Evolutionary conservation across 768 basidiomycete species (phyloP), one percentile per base, ranked within the genome.

Genomic region (Lactifluus subvellereus): DNA sequence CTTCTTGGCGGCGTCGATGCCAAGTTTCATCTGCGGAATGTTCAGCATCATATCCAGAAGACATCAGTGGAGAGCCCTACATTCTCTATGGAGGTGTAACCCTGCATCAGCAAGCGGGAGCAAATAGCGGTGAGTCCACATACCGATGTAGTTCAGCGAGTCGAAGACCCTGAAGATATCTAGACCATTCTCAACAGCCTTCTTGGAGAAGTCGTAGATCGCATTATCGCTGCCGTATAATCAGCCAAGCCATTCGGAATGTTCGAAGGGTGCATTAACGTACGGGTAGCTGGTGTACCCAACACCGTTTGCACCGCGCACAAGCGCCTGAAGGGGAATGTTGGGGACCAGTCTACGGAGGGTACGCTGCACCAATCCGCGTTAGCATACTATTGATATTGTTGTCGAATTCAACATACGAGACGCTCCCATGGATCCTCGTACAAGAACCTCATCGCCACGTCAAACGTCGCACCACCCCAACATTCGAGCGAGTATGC

Each of bases 131-230:
- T 33, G 27, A 16, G 40, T 30, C 10, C 51, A 78, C 85, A 56
- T 75, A 88, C 95, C 96, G 66, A 99, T 88, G 76, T 98, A 99
- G 80, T 99, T 99, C 76, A 99, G 79, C 35, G 97, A 98, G 75
- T 99, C 97, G 70, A 99, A 99, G 57, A 99, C 94, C 71, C 97
- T 85, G 91, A 99, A 99, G 74, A 99, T 99, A 76, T 99, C 97
- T 54, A 98, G 84, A 72, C 97, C 97, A 69, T 98, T 97, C 77
- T 98, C 94, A n/a, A 99, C 96, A 27, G 97, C 97, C 74, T 96
- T 96, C 80, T 95, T 96, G 65, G 92, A 97, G 79, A 99, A 99
- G 75, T 97, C 97, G 76, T 99, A 99, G 75, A 99, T 98, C 61
- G 92, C 96, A 70, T 99, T 99, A 74, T 98, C 95, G 33, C 91